Evolutionary conservation across 345 rosid species (phyloP), one percentile per base, ranked within the genome.

Genomic region (Zanthoxylum bungeanum): DNA sequence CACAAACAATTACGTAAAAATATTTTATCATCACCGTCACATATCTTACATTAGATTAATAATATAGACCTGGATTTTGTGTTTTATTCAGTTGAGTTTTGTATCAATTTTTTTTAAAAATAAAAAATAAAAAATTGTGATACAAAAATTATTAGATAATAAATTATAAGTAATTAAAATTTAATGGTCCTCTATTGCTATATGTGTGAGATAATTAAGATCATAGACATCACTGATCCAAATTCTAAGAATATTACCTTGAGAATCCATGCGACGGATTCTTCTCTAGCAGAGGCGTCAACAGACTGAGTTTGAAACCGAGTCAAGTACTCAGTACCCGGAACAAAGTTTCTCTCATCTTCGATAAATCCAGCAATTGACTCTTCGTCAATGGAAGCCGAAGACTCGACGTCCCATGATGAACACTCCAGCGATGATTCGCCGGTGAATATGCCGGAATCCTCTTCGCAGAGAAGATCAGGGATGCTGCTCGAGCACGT

Each of bases 261-360:
- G 85, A 92, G 92, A 79, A 95, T 95, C 99, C 99, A 95, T 81
- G 93, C 82, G 84, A 95, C 96, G 19, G 97, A 83, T 17, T 89
- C 83, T 80, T 91, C 97, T 65, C 99, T 84, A 72, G 91, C 92
- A 53, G 96, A 82, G 49, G 92, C 98, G 68, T 91, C 91, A 24
- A 92, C 88, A 72, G 97, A 79, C 60, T 66, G 92, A 69, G 96
- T 84, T 28, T 81, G 86, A 69, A 89, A 91, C 71, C 89, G 84
- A 19, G 93, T 83, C 67, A 88, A 78, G 83, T 90, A 92, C 71
- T 91, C 99, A 73, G 80, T 73, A 33, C 99, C 98, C 14, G 98
- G 99, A 37, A 95, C 90, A 82, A 92, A 95, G 83, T 81, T 85
- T 8, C 83, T 74, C 79, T 95, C 98, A 47, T 77, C 94, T 37